These are phyloP conservation scores for Narthecium ossifragum DNA, from an alignment of 106 monocot species.

Conservation along the genomic window DNA sequence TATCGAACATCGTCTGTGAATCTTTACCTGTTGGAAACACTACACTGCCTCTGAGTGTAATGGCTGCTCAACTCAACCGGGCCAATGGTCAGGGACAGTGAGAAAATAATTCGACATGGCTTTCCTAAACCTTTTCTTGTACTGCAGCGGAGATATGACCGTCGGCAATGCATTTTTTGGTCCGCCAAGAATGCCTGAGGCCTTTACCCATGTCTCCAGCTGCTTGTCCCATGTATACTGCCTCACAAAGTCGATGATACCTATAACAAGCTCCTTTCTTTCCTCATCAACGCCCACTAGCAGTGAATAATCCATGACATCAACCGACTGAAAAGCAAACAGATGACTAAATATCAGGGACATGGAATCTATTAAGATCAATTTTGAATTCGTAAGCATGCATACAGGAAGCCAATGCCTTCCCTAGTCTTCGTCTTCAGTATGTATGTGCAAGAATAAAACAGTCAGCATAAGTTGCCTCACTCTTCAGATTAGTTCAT, in stretches of 20 bases:
- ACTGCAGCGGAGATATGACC: conserved; percentile 66
- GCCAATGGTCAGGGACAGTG: conserved; percentile 65
- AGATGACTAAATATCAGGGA: neutral
- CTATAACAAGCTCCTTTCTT: conserved; percentile 73
- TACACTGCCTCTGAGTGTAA: too few species aligned
- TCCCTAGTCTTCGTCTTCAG: too few species aligned
- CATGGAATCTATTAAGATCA: neutral
- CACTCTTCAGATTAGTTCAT: too few species aligned
- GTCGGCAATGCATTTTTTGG: conserved; percentile 72
- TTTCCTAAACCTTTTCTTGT: conserved; percentile 92
- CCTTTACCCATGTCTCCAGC: conserved; percentile 90
- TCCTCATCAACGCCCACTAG: conserved; percentile 77
- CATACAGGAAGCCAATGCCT: too few species aligned
- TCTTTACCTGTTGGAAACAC: too few species aligned
- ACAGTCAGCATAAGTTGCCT: too few species aligned
- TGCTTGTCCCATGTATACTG: conserved; percentile 98
- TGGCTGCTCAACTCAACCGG: too few species aligned
- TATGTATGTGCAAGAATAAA: too few species aligned
- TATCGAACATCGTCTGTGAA: too few species aligned
- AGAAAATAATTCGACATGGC: conserved; percentile 92
- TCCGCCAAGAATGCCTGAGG: conserved; percentile 82
- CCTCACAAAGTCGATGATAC: conserved; percentile 88
- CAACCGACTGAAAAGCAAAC: conserved; percentile 37
- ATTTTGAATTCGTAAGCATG: too few species aligned
- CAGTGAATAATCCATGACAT: conserved; percentile 94